Conservation (phyloP, 1,284 basidiomycete species). For the Grifola frondosa region DNA sequence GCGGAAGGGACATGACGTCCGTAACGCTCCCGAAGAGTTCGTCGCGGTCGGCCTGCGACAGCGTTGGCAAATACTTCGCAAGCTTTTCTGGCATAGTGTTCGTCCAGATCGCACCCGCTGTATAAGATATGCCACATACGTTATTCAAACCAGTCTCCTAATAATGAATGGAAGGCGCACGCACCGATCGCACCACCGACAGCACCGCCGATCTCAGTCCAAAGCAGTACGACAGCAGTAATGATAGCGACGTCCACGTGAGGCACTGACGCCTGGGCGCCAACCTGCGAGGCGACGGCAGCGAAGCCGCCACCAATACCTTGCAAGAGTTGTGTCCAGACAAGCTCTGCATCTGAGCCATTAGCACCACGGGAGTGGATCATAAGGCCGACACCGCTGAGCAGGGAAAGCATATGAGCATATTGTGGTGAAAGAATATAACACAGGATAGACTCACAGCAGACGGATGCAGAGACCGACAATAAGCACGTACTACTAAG, state of each 20-base stretch:
- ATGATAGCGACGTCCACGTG: conserved; percentile 80
- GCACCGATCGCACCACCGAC: conserved; percentile 64
- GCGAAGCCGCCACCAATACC: conserved; percentile 81
- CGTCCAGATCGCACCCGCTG: conserved; percentile 61
- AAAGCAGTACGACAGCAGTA: conserved; percentile 78
- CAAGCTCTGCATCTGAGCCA: conserved; percentile 57
- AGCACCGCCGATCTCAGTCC: conserved; percentile 77
- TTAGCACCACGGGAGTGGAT: conserved; percentile 67
- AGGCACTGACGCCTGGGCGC: conserved; percentile 75
- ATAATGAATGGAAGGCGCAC: conserved; percentile 16
- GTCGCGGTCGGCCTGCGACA: conserved; percentile 36
- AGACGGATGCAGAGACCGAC: conserved; percentile 68
- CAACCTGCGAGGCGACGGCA: conserved; percentile 67
- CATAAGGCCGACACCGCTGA: conserved; percentile 69
- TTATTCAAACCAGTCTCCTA: not conserved
- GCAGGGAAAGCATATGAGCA: not conserved
- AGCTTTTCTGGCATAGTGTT: conserved; percentile 61
- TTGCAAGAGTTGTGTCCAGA: conserved; percentile 75
- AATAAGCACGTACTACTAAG: conserved; percentile 56
- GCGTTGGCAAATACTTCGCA: conserved; percentile 48
- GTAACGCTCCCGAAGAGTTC: conserved; percentile 53
- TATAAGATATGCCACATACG: not conserved
- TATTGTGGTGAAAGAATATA: not conserved
- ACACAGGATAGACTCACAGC: conserved; percentile 26
- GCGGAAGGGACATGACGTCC: conserved; percentile 42